phyloP scores from a whole-genome alignment of 768 basidiomycete genomes.

The Boletus rufocinnamomeus region DNA sequence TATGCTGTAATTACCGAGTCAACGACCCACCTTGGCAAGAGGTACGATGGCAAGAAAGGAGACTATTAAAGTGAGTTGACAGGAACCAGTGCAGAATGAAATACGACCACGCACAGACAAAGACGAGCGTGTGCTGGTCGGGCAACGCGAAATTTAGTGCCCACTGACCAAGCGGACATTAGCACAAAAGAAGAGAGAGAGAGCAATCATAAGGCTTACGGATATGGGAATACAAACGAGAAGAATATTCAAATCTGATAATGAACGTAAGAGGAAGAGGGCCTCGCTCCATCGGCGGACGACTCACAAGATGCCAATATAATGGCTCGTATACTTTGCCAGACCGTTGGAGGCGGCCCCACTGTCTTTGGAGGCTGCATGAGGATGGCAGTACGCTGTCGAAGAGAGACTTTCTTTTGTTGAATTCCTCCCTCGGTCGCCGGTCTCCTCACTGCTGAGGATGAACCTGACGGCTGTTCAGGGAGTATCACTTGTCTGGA shows the following conservation, averaged over 20 bases:
- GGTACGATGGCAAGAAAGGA: constrained; percentile 84
- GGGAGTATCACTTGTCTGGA: constrained; percentile 13
- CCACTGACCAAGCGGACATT: constrained; percentile 54
- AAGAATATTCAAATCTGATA: constrained; percentile 67
- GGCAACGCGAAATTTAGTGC: constrained; percentile 63
- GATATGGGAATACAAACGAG: constrained; percentile 73
- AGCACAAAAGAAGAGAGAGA: neutral
- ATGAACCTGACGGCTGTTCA: constrained; percentile 6
- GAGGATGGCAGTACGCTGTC: constrained; percentile 32
- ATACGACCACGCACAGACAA: constrained; percentile 60
- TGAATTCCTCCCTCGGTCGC: constrained; percentile 1
- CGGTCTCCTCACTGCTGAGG: constrained; percentile 17
- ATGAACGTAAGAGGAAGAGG: constrained; percentile 4
- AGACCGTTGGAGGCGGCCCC: constrained; percentile 46
- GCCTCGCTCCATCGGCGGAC: neutral
- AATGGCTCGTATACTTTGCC: constrained; percentile 54
- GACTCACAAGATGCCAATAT: constrained; percentile 58
- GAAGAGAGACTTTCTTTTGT: constrained; percentile 15
- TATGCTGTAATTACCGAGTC: neutral
- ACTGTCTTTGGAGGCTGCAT: constrained; percentile 39
- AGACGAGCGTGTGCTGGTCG: constrained; percentile 59
- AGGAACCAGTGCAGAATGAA: neutral
- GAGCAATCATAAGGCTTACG: constrained; percentile 37
- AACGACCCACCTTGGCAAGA: constrained; percentile 62
- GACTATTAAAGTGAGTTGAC: constrained; percentile 42